phyloP scores from a whole-genome alignment of 257 asterid species.

The Fraxinus pennsylvanica region DNA sequence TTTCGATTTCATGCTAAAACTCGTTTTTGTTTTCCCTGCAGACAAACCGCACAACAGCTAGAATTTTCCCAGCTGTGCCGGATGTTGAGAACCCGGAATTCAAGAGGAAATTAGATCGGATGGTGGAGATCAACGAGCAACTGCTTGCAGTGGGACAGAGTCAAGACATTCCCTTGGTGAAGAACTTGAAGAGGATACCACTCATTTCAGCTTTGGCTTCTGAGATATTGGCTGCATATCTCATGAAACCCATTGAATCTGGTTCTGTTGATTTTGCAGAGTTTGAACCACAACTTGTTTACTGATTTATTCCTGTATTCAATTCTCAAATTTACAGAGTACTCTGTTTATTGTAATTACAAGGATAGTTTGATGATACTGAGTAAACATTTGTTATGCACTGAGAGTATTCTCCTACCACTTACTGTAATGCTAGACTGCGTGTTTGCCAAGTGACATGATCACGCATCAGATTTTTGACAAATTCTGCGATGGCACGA shows the following conservation, averaged over 20 bases:
- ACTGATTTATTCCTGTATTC: constrained; percentile 33
- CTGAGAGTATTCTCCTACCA: neutral
- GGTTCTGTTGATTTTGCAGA: constrained; percentile 94
- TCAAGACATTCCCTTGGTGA: constrained; percentile 67
- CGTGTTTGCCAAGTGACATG: neutral
- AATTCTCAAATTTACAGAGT: neutral
- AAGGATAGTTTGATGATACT: neutral
- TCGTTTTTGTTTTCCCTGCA: constrained; percentile 15
- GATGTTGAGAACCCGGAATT: constrained; percentile 72
- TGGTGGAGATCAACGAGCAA: constrained; percentile 78
- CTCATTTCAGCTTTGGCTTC: constrained; percentile 79
- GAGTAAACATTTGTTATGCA: neutral
- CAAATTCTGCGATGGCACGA: neutral
- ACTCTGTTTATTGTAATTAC: constrained; percentile 2
- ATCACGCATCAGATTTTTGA: neutral
- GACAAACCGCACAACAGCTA: constrained; percentile 62
- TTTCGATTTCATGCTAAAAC: neutral
- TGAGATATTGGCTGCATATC: constrained; percentile 81
- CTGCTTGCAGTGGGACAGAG: constrained; percentile 67
- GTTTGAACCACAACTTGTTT: constrained; percentile 76
- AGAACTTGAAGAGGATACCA: constrained; percentile 90
- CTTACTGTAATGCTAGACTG: constrained; percentile 3
- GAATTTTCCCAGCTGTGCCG: constrained; percentile 59
- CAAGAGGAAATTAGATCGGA: constrained; percentile 89
- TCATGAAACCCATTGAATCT: constrained; percentile 95